Conservation (phyloP, 768 basidiomycete genomes). For the Daedalea quercina region DNA sequence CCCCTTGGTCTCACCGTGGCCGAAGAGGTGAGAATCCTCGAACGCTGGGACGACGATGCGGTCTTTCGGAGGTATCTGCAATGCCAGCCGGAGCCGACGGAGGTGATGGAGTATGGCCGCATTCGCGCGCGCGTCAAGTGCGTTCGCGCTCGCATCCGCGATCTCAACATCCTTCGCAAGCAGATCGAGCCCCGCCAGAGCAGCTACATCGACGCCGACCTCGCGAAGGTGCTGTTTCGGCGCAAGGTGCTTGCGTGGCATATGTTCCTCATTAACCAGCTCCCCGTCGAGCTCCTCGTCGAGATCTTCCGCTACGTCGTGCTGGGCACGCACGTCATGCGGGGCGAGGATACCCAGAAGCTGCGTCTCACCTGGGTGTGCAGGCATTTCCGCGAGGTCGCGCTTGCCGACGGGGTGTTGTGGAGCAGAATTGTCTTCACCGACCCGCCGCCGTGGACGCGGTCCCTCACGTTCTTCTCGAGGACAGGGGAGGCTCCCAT, state of each 20-base stretch:
- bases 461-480: constrained; percentile 50
- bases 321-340: constrained; percentile 23
- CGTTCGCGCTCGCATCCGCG: constrained; percentile 6
- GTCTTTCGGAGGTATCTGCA: constrained; percentile 4
- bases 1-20: not conserved
- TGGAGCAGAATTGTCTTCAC: constrained; percentile 58
- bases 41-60: constrained; percentile 5
- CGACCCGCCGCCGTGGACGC: constrained; percentile 41
- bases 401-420: constrained; percentile 17
- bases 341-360: constrained; percentile 23
- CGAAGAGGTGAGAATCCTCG: not conserved
- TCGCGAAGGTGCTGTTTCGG: constrained; percentile 10
- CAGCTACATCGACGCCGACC: constrained; percentile 8
- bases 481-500: constrained; percentile 48
- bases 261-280: constrained; percentile 51
- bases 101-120: not conserved
- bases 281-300: constrained; percentile 60
- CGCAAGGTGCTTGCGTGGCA: constrained; percentile 28
- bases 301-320: constrained; percentile 56
- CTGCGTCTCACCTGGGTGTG: constrained; percentile 55
- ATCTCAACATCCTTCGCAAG: constrained; percentile 8
- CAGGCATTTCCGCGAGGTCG: constrained; percentile 22
- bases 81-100: not conserved
- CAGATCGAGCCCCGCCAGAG: constrained; percentile 14
- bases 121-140: constrained; percentile 3